Conservation (phyloP, 306 rosid species). For the Vigna radiata region DNA sequence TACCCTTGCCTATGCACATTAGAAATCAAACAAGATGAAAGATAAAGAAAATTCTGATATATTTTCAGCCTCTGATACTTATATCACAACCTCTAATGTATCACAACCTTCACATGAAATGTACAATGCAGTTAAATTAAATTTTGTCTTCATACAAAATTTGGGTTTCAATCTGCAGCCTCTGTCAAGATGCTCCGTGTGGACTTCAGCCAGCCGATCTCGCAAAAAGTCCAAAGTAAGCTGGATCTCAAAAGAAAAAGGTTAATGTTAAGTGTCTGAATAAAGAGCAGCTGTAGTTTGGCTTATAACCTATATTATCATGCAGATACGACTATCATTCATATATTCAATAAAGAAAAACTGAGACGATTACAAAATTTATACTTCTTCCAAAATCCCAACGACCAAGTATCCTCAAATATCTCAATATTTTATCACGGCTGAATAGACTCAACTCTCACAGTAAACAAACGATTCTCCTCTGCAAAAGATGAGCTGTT, state of each 20-base stretch:
- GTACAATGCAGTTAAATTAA: conserved; percentile 79
- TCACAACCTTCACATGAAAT: conserved; percentile 69
- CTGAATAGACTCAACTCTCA: background rate
- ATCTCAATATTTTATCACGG: background rate
- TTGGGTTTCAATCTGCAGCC: conserved; percentile 74
- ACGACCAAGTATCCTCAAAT: background rate
- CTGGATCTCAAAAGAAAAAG: conserved; percentile 51
- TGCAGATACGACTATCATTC: background rate
- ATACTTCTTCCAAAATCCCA: too few species aligned
- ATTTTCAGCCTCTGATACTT: conserved; percentile 4
- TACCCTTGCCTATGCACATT: conserved; percentile 11
- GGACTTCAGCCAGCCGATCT: conserved; percentile 74
- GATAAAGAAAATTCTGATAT: background rate
- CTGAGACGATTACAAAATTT: too few species aligned
- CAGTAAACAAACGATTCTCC: background rate
- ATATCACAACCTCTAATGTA: conserved; percentile 69
- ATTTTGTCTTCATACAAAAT: conserved; percentile 69
- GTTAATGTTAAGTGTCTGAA: background rate
- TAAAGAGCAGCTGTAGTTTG: background rate
- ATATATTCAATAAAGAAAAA: background rate
- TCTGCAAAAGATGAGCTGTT: background rate
- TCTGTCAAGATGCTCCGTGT: conserved; percentile 71
- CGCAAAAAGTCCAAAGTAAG: conserved; percentile 68
- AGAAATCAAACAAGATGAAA: conserved; percentile 34
- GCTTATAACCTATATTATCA: background rate